Conservation (phyloP, 441 rosid species). For the Populus trichocarpa region DNA sequence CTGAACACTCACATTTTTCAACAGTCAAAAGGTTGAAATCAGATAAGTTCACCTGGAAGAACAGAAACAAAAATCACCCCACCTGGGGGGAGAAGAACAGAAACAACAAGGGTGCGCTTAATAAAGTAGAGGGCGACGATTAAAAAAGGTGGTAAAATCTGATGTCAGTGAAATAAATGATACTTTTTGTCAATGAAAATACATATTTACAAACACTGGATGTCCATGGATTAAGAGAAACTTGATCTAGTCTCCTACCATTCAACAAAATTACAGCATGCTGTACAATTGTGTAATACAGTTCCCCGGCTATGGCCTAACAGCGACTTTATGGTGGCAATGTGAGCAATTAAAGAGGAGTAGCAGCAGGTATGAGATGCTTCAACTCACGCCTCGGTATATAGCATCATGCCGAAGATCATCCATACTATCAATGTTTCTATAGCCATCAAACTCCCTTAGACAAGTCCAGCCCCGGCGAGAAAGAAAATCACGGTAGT, state of each 20-base stretch:
- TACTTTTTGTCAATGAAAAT: not conserved
- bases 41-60: not conserved
- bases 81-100: not conserved
- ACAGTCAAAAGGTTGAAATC: not conserved
- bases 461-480: constrained; percentile 75
- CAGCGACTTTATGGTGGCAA: not conserved
- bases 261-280: constrained; percentile 3
- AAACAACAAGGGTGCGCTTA: not conserved
- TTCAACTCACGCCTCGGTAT: constrained; percentile 65
- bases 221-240: not conserved
- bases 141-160: not conserved
- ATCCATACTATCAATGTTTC: constrained; percentile 79
- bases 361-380: not conserved
- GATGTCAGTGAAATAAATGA: not conserved
- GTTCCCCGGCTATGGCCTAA: not conserved
- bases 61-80: too few species aligned
- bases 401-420: constrained; percentile 77
- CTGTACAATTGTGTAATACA: constrained; percentile 8
- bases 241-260: not conserved
- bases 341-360: not conserved
- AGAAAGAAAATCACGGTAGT: constrained; percentile 69
- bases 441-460: constrained; percentile 77
- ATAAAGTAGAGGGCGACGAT: too few species aligned
- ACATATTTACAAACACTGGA: constrained; percentile 6
- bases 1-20: not conserved